Percentiles rank a stretch among this genome's conserved stretches.
Evolutionary conservation across 176 grass and related monocot species (phyloP).

Genomic region (Musa beccarii): DNA sequence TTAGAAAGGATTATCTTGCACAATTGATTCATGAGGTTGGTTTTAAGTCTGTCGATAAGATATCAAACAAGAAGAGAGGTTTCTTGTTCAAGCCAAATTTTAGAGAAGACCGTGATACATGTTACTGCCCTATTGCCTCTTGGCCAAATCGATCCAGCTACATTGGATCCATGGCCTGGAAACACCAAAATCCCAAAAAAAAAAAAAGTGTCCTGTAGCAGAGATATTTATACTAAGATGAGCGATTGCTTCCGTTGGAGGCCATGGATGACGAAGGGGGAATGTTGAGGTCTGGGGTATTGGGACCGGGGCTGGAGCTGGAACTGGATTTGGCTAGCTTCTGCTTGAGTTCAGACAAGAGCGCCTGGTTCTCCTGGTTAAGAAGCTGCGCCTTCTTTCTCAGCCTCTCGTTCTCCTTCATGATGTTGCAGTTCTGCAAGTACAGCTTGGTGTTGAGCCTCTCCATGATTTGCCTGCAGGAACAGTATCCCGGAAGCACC

Average conservation of each 20-base stretch:
- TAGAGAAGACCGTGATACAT: no score
- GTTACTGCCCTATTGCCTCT: no score
- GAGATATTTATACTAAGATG: background rate
- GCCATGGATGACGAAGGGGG: background rate
- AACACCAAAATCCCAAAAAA: background rate
- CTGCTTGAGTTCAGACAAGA: slow-evolving; percentile 76
- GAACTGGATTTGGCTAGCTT: slow-evolving; percentile 39
- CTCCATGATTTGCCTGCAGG: slow-evolving; percentile 36
- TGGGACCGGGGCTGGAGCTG: background rate
- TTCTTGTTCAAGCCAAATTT: no score
- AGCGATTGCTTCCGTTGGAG: background rate
- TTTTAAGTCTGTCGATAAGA: no score
- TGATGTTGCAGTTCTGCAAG: slow-evolving; percentile 86
- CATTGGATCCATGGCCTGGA: no score
- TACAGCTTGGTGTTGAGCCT: slow-evolving; percentile 75
- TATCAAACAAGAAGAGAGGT: no score
- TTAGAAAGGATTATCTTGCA: no score
- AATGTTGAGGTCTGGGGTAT: slow-evolving; percentile 5
- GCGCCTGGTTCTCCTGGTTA: slow-evolving; percentile 82
- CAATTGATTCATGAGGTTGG: no score
- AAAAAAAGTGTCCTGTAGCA: no score
- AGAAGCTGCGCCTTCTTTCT: slow-evolving; percentile 73
- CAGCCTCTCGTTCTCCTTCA: slow-evolving; percentile 94
- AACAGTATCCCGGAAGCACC: background rate
- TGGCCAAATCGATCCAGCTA: no score